Evolutionary conservation across 768 basidiomycete genomes (phyloP).

Genomic region (Lactifluus echinatus): DNA sequence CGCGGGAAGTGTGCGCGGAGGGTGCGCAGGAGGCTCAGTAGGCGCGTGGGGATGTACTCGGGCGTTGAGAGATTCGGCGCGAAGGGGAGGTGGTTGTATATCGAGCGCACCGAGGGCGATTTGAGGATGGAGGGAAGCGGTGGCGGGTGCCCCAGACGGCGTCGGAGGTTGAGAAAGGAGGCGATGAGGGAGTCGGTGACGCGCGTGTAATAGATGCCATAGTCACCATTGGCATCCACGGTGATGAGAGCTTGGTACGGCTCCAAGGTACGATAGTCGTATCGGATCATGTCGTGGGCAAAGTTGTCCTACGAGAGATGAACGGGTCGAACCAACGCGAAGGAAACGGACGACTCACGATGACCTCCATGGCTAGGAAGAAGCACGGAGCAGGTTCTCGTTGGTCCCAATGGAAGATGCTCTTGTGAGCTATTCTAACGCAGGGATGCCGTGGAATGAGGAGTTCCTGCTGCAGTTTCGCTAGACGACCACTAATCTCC

Average conservation of each 20-base stretch:
- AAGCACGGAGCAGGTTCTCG: conserved; percentile 80
- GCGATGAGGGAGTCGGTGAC: conserved; percentile 79
- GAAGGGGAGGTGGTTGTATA: conserved; percentile 73
- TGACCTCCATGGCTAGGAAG: conserved; percentile 90
- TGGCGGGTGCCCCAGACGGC: conserved; percentile 46
- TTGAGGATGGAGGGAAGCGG: conserved; percentile 50
- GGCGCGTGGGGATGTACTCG: conserved; percentile 90
- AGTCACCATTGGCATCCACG: conserved; percentile 74
- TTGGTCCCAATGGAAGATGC: conserved; percentile 78
- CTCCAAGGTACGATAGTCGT: conserved; percentile 67
- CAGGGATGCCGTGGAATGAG: conserved; percentile 56
- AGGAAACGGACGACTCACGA: conserved; percentile 45
- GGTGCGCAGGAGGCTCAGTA: conserved; percentile 74
- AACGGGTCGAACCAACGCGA: not conserved
- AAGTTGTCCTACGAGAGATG: conserved; percentile 71
- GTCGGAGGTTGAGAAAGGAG: conserved; percentile 66
- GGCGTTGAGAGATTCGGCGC: conserved; percentile 80
- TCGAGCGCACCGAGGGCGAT: conserved; percentile 47
- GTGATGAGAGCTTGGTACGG: conserved; percentile 81
- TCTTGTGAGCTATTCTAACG: conserved; percentile 62
- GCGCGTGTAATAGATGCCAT: conserved; percentile 71
- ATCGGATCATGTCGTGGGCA: conserved; percentile 90
- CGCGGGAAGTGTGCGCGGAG: conserved; percentile 80
- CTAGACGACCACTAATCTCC: conserved; percentile 82
- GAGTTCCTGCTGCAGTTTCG: conserved; percentile 58